phyloP scores from a whole-genome alignment of 441 rosid species.

The Gossypium gossypioides region DNA sequence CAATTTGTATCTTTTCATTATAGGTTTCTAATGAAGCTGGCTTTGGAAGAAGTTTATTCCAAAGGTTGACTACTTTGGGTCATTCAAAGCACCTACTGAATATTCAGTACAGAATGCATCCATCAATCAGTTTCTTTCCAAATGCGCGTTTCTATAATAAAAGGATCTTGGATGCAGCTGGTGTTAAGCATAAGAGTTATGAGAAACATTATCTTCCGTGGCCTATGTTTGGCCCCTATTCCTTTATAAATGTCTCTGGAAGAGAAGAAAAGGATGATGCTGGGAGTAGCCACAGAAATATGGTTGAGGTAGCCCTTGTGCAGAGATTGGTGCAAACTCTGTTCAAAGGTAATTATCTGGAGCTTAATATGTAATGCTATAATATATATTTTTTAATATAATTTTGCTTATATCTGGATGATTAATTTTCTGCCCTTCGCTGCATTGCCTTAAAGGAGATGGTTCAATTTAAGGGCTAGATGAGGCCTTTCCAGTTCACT shows the following conservation, averaged over 20 bases:
- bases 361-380: not conserved
- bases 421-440: not conserved
- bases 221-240: constrained; percentile 36
- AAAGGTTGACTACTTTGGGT: constrained; percentile 32
- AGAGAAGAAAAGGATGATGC: constrained; percentile 26
- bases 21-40: constrained; percentile 32
- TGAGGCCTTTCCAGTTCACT: not conserved
- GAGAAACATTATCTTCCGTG: constrained; percentile 23
- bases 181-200: constrained; percentile 20
- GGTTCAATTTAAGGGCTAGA: not conserved
- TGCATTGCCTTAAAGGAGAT: not conserved
- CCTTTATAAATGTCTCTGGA: constrained; percentile 39
- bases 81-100: constrained; percentile 30
- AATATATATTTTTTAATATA: not conserved
- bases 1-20: not conserved
- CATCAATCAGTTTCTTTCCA: constrained; percentile 36
- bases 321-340: constrained; percentile 22
- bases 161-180: constrained; percentile 25
- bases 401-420: not conserved
- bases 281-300: constrained; percentile 27
- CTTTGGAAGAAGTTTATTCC: constrained; percentile 44
- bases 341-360: constrained; percentile 21
- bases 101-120: constrained; percentile 50
- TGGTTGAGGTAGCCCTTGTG: constrained; percentile 36
- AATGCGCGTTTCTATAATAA: constrained; percentile 27